Percentiles rank a stretch among this genome's conserved stretches.
phyloP scores from a whole-genome alignment of 345 rosid genomes.

The Combretum micranthum region DNA sequence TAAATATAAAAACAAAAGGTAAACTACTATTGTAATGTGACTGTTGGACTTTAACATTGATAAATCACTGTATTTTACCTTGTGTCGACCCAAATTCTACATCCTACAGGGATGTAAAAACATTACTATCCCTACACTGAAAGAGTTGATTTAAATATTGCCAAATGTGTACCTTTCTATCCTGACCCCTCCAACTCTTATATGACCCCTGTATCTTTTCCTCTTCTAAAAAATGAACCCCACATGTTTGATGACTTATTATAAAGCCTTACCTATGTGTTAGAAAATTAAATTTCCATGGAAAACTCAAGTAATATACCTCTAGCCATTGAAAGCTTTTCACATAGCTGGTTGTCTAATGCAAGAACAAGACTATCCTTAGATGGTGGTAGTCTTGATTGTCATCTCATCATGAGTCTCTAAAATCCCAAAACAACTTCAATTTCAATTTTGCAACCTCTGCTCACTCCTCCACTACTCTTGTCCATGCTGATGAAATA shows the following conservation, averaged over 20 bases:
- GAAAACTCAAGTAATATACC: conserved; percentile 22
- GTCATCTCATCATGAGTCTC: background rate
- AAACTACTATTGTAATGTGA: too few species aligned
- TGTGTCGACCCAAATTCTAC: too few species aligned
- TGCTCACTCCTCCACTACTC: conserved; percentile 16
- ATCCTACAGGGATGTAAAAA: too few species aligned
- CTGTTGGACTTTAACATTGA: too few species aligned
- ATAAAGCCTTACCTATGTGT: background rate
- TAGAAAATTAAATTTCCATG: conserved; percentile 16
- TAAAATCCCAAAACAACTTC: conserved; percentile 22
- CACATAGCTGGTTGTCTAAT: conserved; percentile 43
- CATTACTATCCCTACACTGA: too few species aligned
- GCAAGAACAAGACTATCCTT: conserved; percentile 13
- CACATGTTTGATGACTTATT: background rate
- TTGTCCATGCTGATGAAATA: conserved; percentile 48
- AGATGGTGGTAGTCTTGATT: conserved; percentile 16
- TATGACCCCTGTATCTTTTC: background rate
- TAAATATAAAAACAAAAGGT: too few species aligned
- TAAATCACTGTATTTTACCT: too few species aligned
- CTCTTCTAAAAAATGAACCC: background rate
- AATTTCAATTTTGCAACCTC: conserved; percentile 28
- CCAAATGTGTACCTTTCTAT: too few species aligned
- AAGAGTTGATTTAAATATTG: too few species aligned
- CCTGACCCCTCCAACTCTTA: too few species aligned
- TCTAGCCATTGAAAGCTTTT: conserved; percentile 53